phyloP scores from a whole-genome alignment of 2,329 filamentous ascomycete genomes.

The Aspergillus alliaceus region DNA sequence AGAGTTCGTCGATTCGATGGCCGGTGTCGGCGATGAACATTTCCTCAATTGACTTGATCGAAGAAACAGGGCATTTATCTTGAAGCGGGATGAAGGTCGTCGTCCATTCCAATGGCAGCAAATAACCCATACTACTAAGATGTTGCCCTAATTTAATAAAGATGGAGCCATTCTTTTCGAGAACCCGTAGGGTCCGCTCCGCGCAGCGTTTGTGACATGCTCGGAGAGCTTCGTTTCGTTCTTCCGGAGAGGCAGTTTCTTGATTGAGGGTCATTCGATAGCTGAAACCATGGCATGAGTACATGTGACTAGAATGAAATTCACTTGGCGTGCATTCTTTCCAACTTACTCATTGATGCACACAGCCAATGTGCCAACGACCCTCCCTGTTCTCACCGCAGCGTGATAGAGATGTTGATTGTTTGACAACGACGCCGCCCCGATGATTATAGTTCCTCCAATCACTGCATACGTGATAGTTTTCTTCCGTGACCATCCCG shows the following conservation, averaged over 20 bases:
- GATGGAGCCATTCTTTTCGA: constrained; percentile 96
- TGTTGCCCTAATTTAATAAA: constrained; percentile 98
- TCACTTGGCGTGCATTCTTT: background rate
- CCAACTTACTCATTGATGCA: constrained; percentile 83
- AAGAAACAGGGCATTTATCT: constrained; percentile 92
- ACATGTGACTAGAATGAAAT: background rate
- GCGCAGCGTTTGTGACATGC: constrained; percentile 93
- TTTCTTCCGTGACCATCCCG: constrained; percentile 21
- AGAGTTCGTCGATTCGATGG: constrained; percentile 73
- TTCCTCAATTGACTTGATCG: constrained; percentile 77
- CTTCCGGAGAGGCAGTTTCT: constrained; percentile 59
- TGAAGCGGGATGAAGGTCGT: constrained; percentile 94
- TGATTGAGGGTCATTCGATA: constrained; percentile 84
- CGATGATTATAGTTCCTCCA: constrained; percentile 40
- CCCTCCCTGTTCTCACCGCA: constrained; percentile 74
- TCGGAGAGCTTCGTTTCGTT: constrained; percentile 68
- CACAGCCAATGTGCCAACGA: constrained; percentile 70
- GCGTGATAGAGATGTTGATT: constrained; percentile 76
- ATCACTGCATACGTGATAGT: constrained; percentile 34
- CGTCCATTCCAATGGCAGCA: constrained; percentile 89
- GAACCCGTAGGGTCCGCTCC: constrained; percentile 75
- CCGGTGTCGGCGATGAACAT: constrained; percentile 89
- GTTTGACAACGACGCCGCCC: constrained; percentile 54
- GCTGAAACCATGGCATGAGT: constrained; percentile 47
- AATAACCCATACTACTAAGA: constrained; percentile 92